phyloP scores from a whole-genome alignment of 2,329 filamentous ascomycete species.

The Xylaria sp. region DNA sequence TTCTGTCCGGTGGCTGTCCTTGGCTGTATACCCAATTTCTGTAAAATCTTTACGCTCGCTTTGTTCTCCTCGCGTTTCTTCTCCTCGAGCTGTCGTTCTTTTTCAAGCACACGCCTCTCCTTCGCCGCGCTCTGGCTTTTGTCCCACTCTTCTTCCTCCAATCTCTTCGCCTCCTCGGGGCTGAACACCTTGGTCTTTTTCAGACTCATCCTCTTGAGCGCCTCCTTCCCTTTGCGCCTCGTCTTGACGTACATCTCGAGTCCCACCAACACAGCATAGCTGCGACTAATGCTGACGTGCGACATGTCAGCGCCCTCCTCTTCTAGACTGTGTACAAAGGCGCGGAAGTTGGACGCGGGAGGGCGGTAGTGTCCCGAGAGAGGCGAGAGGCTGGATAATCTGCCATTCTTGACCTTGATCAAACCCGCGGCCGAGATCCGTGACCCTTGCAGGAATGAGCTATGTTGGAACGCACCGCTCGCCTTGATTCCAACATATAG shows the following conservation, averaged over 20 bases:
- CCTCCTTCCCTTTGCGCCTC: slow-evolving; percentile 69
- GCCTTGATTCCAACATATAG: slow-evolving; percentile 92
- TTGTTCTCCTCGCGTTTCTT: slow-evolving; percentile 31
- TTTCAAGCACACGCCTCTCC: slow-evolving; percentile 26
- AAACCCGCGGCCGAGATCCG: slow-evolving; percentile 85
- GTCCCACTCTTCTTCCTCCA: slow-evolving; percentile 63
- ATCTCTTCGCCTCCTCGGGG: slow-evolving; percentile 66
- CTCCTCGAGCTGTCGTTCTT: slow-evolving; percentile 24
- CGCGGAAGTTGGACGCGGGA: slow-evolving; percentile 82
- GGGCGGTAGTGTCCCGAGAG: slow-evolving; percentile 86
- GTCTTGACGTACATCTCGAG: slow-evolving; percentile 82
- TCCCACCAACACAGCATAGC: slow-evolving; percentile 83
- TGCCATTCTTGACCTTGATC: slow-evolving; percentile 85
- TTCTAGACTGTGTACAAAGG: slow-evolving; percentile 78
- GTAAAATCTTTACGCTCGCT: slow-evolving; percentile 24
- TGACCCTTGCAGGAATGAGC: slow-evolving; percentile 84
- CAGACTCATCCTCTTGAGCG: slow-evolving; percentile 60
- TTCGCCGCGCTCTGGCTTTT: slow-evolving; percentile 35
- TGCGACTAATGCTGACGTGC: slow-evolving; percentile 80
- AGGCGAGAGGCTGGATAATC: slow-evolving; percentile 76
- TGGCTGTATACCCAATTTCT: slow-evolving; percentile 29
- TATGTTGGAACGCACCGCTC: slow-evolving; percentile 89
- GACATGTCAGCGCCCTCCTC: slow-evolving; percentile 81
- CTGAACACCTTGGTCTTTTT: slow-evolving; percentile 68
- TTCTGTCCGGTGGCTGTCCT: slow-evolving; percentile 10